These are phyloP conservation scores for Zalerion maritima DNA, from an alignment of 495 filamentous ascomycete genomes.

Conservation along the genomic window DNA sequence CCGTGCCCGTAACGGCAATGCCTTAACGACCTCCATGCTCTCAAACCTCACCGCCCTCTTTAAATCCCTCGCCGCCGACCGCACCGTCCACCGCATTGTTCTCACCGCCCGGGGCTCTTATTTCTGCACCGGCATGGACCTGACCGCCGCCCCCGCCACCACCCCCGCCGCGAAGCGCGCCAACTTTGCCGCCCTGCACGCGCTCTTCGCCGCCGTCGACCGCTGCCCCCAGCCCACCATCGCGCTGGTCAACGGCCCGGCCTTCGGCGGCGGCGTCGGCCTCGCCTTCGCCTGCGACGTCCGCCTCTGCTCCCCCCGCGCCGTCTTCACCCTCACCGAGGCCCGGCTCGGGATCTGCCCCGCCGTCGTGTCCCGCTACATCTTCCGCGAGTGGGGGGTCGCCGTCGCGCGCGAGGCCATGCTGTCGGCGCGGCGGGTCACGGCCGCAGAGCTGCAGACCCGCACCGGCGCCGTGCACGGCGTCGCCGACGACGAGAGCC, in stretches of 20 bases:
- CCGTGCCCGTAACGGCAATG: conserved; percentile 21
- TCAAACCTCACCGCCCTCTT: conserved; percentile 13
- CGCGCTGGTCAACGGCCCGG: conserved; percentile 21
- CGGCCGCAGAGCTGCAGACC: conserved; percentile 11
- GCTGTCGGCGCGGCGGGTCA: conserved; percentile 16
- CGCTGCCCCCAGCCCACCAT: conserved; percentile 23
- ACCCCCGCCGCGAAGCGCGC: conserved; percentile 11
- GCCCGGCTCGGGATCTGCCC: conserved; percentile 19
- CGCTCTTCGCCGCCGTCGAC: conserved; percentile 18
- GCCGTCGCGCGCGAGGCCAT: conserved; percentile 18
- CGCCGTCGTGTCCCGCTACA: conserved; percentile 21
- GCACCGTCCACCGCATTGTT: conserved; percentile 16
- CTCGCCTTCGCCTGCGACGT: conserved; percentile 25
- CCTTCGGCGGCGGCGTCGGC: conserved; percentile 25
- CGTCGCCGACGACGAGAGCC: no score
- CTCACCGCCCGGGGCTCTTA: conserved; percentile 20
- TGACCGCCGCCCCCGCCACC: no score
- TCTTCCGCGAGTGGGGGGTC: conserved; percentile 17
- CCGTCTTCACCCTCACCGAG: conserved; percentile 20
- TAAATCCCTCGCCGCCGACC: conserved; percentile 8
- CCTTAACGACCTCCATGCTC: conserved; percentile 19
- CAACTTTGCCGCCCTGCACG: conserved; percentile 12
- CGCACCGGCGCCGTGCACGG: no score
- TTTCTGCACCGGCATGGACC: conserved; percentile 31
- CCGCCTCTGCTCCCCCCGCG: conserved; percentile 9